Evolutionary conservation across 73 alveolate species (phyloP), one percentile per base, ranked within the genome.

Genomic region (Paramecium biaurelia): DNA sequence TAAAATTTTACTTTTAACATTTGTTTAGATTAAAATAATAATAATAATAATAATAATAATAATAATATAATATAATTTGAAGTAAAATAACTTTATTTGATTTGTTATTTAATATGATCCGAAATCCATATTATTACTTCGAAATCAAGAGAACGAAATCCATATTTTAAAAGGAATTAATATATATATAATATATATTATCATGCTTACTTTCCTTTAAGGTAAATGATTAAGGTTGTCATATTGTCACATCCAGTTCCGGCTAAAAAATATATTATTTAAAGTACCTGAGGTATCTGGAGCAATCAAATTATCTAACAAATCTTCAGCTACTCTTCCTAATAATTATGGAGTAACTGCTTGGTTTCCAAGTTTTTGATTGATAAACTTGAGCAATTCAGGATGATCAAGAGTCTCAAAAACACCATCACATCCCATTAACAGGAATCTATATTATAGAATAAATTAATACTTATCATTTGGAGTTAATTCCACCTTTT

Each of bases 201-300:
- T 53, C 30, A n/a, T 53, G 68, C 18, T 70, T 74, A 70, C 70
- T 82, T 70, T 20, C 85, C 85, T 30, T 89, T 89, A 82, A 89
- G 74, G 42, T 70, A 58, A 45, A 92, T 92, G 24, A 92, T 74
- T 49, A 92, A 47, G 47, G 87, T 67, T 82, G 95, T 92, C 92
- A 85, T 92, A 43, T 92, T 92, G 58, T 92, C 95, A 85, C 95
- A 92, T 76, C 95, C 95, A 30, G 87, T 57, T 47, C 95, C 95
- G 24, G 20, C 87, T 74, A 74, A 70, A 74, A 70, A 12, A 63
- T 21, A 57, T 14, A 34, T 15, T 15, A 20, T 11, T 26, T 67
- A 63, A 2, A n/a, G 28, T 86, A 86, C 93, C 76, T 63, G 85
- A 63, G 57, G 85, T 58, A 67, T 86, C 93, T 15, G 93, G 93